A percentile compares a stretch with the other conserved stretches of the same genome.
phyloP scores from a whole-genome alignment of 306 rosid species.

The Lablab purpureus region DNA sequence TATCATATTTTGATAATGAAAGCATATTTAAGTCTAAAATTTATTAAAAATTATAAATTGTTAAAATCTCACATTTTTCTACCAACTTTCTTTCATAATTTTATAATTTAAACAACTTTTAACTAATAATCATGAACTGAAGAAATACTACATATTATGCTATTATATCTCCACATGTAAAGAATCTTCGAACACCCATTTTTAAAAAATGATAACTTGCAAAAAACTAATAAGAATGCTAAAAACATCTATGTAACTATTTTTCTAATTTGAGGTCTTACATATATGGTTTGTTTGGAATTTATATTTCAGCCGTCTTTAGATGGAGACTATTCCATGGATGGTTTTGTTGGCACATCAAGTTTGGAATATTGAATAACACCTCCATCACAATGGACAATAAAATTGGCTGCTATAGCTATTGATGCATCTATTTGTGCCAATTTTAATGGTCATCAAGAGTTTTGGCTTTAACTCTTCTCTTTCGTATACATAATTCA shows the following conservation, averaged over 20 bases:
- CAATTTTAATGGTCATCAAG: background rate
- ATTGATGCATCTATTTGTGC: slow-evolving; percentile 2
- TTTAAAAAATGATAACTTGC: background rate
- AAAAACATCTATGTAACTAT: background rate
- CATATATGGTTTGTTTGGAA: slow-evolving; percentile 2
- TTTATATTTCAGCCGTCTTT: background rate
- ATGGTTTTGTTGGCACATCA: slow-evolving; percentile 22
- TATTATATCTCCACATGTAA: too few relatives aligned
- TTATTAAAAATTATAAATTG: too few relatives aligned
- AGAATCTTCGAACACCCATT: too few relatives aligned
- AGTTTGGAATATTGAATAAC: background rate
- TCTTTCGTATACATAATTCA: background rate
- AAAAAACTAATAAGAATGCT: background rate
- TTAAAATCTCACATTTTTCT: too few relatives aligned
- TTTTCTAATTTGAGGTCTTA: slow-evolving; percentile 23
- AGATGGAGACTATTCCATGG: background rate
- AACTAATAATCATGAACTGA: too few relatives aligned
- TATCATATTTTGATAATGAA: too few relatives aligned
- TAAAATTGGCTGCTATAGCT: slow-evolving; percentile 3
- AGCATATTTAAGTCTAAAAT: background rate
- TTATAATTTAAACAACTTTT: too few relatives aligned
- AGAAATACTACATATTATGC: too few relatives aligned
- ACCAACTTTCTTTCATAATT: too few relatives aligned
- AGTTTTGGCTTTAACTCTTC: background rate
- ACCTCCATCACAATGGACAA: background rate